Conservation (phyloP, 1,284 basidiomycete species). For the Salmacisia buchloeana region DNA sequence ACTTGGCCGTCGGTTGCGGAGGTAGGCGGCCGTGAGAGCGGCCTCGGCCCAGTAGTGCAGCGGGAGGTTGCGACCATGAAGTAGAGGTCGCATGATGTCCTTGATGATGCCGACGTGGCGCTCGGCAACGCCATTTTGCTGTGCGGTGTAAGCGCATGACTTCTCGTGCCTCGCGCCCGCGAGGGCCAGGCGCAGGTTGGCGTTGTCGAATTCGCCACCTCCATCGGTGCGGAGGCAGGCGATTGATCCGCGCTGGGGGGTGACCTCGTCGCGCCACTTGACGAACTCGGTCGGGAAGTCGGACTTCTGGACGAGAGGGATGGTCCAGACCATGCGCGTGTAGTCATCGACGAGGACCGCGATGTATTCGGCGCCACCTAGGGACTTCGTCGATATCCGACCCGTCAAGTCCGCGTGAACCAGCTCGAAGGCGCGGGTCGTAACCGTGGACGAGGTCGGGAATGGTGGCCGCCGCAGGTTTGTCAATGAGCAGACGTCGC, state of each 20-base stretch:
- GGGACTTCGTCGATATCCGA: background rate
- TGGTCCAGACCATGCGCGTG: background rate
- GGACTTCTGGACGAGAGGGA: background rate
- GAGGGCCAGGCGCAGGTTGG: background rate
- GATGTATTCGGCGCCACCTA: constrained; percentile 1
- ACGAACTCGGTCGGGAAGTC: background rate
- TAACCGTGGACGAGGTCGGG: background rate
- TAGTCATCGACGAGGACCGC: constrained; percentile 1
- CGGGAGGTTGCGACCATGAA: background rate
- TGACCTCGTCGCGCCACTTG: background rate
- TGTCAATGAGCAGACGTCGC: background rate
- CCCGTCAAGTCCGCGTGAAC: background rate
- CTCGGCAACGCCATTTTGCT: constrained; percentile 9
- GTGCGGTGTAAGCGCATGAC: background rate
- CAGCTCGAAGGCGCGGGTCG: background rate
- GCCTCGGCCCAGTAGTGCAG: background rate
- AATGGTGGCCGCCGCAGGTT: background rate
- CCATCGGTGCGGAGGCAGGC: background rate
- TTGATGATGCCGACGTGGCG: background rate
- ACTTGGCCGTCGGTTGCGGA: constrained; percentile 1
- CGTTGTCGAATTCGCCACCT: background rate
- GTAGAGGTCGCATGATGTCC: background rate
- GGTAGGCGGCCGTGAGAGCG: background rate
- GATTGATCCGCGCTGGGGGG: background rate
- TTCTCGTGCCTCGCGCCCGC: background rate